phyloP scores from a whole-genome alignment of 805 yeast genomes.

The Nakazawaea laoshanensis region DNA sequence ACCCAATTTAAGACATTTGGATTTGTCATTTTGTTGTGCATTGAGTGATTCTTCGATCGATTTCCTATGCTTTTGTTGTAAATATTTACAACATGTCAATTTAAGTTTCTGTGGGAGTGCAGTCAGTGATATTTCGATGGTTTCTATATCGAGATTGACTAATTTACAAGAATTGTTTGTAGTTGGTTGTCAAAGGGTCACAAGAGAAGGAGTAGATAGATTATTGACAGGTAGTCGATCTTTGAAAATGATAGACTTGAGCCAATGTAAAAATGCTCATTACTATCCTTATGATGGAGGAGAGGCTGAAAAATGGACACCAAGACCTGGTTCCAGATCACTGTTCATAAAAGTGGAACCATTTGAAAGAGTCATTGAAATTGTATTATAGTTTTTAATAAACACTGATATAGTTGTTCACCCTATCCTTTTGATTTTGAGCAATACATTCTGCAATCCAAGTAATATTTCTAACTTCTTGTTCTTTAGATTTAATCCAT shows the following conservation, averaged over 20 bases:
- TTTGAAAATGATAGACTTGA: conserved; percentile 45
- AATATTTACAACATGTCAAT: conserved; percentile 40
- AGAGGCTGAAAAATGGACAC: conserved; percentile 46
- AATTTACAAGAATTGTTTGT: conserved; percentile 39
- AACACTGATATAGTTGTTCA: conserved; percentile 83
- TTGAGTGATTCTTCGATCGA: conserved; percentile 63
- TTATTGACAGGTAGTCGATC: conserved; percentile 47
- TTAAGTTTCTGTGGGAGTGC: conserved; percentile 75
- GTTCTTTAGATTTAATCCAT: conserved; percentile 93
- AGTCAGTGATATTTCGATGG: conserved; percentile 62
- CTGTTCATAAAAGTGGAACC: conserved; percentile 46
- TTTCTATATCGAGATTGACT: conserved; percentile 49
- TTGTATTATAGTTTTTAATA: conserved; percentile 47
- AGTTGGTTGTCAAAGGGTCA: conserved; percentile 69
- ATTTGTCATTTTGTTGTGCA: conserved; percentile 70
- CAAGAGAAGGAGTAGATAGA: conserved; percentile 70
- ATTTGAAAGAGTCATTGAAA: conserved; percentile 47
- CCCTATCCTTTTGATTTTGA: conserved; percentile 93
- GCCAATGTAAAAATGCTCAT: conserved; percentile 68
- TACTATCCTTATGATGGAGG: conserved; percentile 42
- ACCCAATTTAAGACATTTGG: conserved; percentile 44
- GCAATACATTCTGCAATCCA: conserved; percentile 99
- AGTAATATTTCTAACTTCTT: conserved; percentile 94
- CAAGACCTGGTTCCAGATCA: conserved; percentile 42
- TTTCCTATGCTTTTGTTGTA: conserved; percentile 60